Evolutionary conservation across 345 rosid genomes (phyloP).

Genomic region (Hibiscus trionum): DNA sequence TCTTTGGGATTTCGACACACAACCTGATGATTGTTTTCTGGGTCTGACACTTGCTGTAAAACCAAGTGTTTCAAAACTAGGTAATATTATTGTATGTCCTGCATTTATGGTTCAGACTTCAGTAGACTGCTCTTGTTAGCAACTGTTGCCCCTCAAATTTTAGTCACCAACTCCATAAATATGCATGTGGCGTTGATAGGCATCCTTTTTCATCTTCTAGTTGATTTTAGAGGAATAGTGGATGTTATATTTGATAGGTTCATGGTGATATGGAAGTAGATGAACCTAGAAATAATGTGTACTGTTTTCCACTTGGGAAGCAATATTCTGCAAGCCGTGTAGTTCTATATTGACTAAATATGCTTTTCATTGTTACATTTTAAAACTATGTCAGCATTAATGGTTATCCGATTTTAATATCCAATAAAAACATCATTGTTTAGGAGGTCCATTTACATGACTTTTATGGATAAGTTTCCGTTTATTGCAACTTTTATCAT

Average conservation of each 20-base stretch:
- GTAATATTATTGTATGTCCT: constrained; percentile 23
- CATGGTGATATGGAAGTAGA: background rate
- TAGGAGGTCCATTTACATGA: background rate
- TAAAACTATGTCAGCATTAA: background rate
- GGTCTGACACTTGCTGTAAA: constrained; percentile 85
- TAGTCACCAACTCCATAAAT: background rate
- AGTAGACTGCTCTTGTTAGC: background rate
- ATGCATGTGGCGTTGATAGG: too few species aligned
- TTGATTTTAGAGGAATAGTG: background rate
- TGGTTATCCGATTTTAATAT: background rate
- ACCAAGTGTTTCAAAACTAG: constrained; percentile 68
- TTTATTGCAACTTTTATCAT: background rate
- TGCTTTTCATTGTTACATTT: background rate
- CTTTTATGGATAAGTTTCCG: background rate
- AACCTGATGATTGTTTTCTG: constrained; percentile 86
- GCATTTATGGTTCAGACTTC: background rate
- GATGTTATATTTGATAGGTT: background rate
- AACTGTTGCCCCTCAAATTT: background rate
- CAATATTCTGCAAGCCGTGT: background rate
- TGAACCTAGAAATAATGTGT: background rate
- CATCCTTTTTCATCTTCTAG: background rate
- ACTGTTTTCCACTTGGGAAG: background rate
- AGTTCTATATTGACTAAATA: background rate
- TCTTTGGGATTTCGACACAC: constrained; percentile 77
- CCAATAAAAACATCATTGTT: background rate